Conservation (phyloP, 2,329 filamentous ascomycete species). For the Aureobasidium sp. region DNA sequence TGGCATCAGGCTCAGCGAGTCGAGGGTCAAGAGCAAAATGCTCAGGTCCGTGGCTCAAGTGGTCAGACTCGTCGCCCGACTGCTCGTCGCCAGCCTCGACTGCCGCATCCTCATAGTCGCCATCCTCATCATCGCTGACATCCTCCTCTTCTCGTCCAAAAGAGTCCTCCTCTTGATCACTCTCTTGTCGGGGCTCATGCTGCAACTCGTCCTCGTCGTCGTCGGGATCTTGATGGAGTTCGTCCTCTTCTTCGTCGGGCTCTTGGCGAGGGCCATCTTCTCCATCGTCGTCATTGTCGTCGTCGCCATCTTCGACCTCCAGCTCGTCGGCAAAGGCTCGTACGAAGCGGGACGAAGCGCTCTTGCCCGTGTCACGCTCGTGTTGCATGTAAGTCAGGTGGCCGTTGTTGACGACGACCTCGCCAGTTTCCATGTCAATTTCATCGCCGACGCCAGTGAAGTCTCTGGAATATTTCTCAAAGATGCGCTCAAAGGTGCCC, state of each 20-base stretch:
- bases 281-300: constrained; percentile 31
- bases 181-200: neutral
- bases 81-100: constrained; percentile 6
- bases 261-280: constrained; percentile 19
- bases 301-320: constrained; percentile 25
- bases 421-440: constrained; percentile 73
- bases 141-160: constrained; percentile 12
- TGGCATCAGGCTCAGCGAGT: constrained; percentile 1
- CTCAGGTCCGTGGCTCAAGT: constrained; percentile 15
- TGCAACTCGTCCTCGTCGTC: constrained; percentile 26
- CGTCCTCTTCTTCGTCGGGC: constrained; percentile 14
- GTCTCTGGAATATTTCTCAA: constrained; percentile 77
- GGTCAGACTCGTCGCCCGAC: constrained; percentile 15
- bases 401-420: constrained; percentile 84
- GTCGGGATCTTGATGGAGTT: constrained; percentile 23
- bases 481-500: constrained; percentile 78
- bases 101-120: constrained; percentile 8
- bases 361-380: constrained; percentile 44
- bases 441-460: constrained; percentile 81
- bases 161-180: constrained; percentile 4
- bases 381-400: constrained; percentile 60
- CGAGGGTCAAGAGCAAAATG: neutral
- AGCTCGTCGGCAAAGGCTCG: constrained; percentile 25
- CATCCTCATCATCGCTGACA: constrained; percentile 12
- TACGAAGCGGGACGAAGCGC: constrained; percentile 24